Conservation (phyloP, 225 moss, liverwort and hornwort species). For the Sphagnum contortum region DNA sequence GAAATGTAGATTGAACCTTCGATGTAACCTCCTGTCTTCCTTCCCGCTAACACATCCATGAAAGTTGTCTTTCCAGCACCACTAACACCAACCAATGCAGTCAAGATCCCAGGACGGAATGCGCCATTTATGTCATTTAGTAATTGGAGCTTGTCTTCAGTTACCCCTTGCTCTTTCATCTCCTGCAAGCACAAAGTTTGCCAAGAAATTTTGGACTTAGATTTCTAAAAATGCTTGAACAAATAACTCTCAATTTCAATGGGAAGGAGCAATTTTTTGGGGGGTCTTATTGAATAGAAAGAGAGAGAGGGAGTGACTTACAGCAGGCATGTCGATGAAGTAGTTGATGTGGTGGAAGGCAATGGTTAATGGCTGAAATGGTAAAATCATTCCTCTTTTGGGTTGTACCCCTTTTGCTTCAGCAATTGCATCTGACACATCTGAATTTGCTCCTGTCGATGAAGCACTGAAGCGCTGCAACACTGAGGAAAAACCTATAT, state of each 20-base stretch:
- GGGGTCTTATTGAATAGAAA: not conserved
- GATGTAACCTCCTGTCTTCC: slow-evolving; percentile 59
- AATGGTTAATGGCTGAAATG: slow-evolving; percentile 41
- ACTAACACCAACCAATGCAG: slow-evolving; percentile 44
- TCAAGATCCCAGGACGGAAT: slow-evolving; percentile 42
- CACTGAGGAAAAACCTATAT: no score
- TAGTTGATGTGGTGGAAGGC: slow-evolving; percentile 60
- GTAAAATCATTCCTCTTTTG: slow-evolving; percentile 52
- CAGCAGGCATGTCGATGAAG: slow-evolving; percentile 54
- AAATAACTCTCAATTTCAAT: no score
- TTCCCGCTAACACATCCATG: slow-evolving; percentile 53
- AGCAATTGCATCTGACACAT: slow-evolving; percentile 34
- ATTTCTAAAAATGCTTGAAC: no score
- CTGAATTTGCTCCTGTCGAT: slow-evolving; percentile 11
- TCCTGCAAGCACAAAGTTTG: slow-evolving; percentile 17
- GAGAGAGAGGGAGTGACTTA: slow-evolving; percentile 7
- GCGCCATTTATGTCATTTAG: slow-evolving; percentile 50
- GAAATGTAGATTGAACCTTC: slow-evolving; percentile 60
- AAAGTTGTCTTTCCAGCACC: slow-evolving; percentile 54
- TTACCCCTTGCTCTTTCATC: slow-evolving; percentile 45
- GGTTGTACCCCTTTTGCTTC: slow-evolving; percentile 20
- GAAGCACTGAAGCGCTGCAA: no score
- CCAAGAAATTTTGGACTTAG: no score
- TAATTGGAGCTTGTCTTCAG: slow-evolving; percentile 32
- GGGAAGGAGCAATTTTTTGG: not conserved